Evolutionary conservation across 2,329 filamentous ascomycete species (phyloP).

Genomic region (Didymella lethalis): DNA sequence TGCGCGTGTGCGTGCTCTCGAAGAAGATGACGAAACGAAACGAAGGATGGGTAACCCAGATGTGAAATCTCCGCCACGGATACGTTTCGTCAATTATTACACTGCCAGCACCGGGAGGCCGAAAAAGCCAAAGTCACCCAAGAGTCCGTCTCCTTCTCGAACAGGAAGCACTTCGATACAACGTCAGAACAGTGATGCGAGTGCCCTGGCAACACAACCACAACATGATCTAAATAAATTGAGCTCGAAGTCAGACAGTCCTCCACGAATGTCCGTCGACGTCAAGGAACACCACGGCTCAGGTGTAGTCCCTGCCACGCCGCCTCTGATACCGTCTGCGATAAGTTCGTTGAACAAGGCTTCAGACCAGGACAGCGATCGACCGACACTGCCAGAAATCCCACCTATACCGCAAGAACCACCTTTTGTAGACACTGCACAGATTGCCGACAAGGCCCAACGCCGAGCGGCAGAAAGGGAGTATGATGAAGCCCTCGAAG

Average conservation of each 20-base stretch:
- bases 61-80: conserved; percentile 56
- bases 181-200: conserved; percentile 17
- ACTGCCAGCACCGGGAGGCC: conserved; percentile 78
- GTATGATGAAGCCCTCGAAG: conserved; percentile 67
- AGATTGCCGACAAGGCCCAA: conserved; percentile 69
- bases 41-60: conserved; percentile 42
- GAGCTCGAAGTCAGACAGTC: background rate
- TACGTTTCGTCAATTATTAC: conserved; percentile 90
- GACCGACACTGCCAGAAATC: conserved; percentile 54
- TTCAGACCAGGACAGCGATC: conserved; percentile 1
- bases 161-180: conserved; percentile 1
- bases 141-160: conserved; percentile 31
- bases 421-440: conserved; percentile 63
- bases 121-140: conserved; percentile 52
- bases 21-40: conserved; percentile 68
- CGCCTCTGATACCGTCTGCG: conserved; percentile 40
- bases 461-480: conserved; percentile 75
- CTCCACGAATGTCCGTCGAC: conserved; percentile 57
- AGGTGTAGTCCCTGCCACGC: conserved; percentile 40
- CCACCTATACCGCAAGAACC: conserved; percentile 64
- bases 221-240: conserved; percentile 14
- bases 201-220: conserved; percentile 21
- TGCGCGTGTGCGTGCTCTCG: conserved; percentile 71
- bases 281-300: conserved; percentile 56
- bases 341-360: conserved; percentile 20